A percentile compares a stretch with the other conserved stretches of the same genome.
These are phyloP conservation scores for Raffaelea ambrosiae DNA, from an alignment of 2,329 filamentous ascomycete genomes.

Conservation along the genomic window DNA sequence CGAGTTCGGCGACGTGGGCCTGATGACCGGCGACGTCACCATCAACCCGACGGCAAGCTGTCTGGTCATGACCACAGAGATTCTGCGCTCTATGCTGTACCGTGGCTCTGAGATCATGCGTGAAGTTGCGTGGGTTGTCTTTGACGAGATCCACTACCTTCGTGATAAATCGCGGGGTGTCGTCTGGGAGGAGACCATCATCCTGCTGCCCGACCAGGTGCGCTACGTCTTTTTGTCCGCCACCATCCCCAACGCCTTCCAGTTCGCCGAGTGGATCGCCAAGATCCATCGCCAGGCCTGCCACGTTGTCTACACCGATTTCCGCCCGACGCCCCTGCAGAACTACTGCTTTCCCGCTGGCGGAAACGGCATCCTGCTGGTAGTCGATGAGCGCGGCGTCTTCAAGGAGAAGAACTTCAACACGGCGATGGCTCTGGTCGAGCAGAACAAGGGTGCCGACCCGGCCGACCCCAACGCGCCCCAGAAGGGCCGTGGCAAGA, in stretches of 20 bases:
- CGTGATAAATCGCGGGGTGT: constrained; percentile 90
- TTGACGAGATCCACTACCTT: constrained; percentile 98
- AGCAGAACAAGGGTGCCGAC: constrained; percentile 79
- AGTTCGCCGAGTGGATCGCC: constrained; percentile 98
- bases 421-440: constrained; percentile 84
- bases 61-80: constrained; percentile 98
- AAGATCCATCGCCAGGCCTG: constrained; percentile 97
- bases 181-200: constrained; percentile 99
- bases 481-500: constrained; percentile 77
- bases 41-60: constrained; percentile 98
- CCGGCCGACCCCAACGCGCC: constrained; percentile 71
- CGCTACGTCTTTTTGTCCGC: constrained; percentile 97
- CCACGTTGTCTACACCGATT: constrained; percentile 98
- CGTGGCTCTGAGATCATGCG: constrained; percentile 98
- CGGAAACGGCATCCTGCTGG: constrained; percentile 83
- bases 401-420: constrained; percentile 98
- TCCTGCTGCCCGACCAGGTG: constrained; percentile 94
- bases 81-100: constrained; percentile 97
- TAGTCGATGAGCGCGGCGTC: constrained; percentile 93
- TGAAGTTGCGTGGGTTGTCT: constrained; percentile 96
- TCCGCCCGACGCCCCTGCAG: constrained; percentile 89
- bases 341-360: constrained; percentile 97
- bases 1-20: constrained; percentile 90
- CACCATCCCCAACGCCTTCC: constrained; percentile 97
- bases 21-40: constrained; percentile 98